Evolutionary conservation across 805 yeast genomes (phyloP), one percentile per base, ranked within the genome.

Genomic region (Candida piceae): DNA sequence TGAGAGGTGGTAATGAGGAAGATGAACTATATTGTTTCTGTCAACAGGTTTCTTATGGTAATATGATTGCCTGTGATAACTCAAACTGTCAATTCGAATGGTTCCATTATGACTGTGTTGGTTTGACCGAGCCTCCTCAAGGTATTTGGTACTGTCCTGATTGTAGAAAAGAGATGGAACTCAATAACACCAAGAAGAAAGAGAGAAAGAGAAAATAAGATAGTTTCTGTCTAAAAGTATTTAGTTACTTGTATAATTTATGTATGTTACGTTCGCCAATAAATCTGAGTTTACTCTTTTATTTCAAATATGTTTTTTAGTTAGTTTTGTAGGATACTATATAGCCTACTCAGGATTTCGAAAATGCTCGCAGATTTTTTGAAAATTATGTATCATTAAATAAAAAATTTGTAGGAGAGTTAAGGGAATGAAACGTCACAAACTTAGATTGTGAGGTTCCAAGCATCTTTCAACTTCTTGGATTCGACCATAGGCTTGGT

Each of bases 111-210:
- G 67, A 68, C 38, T 76, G 98, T 69, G 97, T 93, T 29, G 96
- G 96, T 1, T 70, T 93, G 45, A 85, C 82, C 23, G 89, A 85
- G 41, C 96, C 96, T 8, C 98, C 98, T 4, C 78, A 79, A 52
- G 97, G 96, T 12, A 82, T 84, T 32, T 93, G 98, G 98, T 90
- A 80, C 58, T 93, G 98, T 66, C 90, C 97, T 0, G 90, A 84
- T 44, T 89, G 97, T 68, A 60, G 64, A 15, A 62, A 58, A 36
- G 54, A 55, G 27, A 40, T 55, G 49, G 53, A 50, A 30, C 37
- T 49, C 18, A 53, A 42, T 8, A 42, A 44, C 12, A 43, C 35
- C 18, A 53, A 49, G 37, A 54, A 50, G 37, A 48, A 47, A 31
- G 58, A 57, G 6, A 44, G 53, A 16, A 51, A 48, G 43, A 44